A percentile compares a stretch with the other conserved stretches of the same genome.
These are phyloP conservation scores for Abelmoschus esculentus DNA, from an alignment of 345 rosid genomes.

Conservation along the genomic window DNA sequence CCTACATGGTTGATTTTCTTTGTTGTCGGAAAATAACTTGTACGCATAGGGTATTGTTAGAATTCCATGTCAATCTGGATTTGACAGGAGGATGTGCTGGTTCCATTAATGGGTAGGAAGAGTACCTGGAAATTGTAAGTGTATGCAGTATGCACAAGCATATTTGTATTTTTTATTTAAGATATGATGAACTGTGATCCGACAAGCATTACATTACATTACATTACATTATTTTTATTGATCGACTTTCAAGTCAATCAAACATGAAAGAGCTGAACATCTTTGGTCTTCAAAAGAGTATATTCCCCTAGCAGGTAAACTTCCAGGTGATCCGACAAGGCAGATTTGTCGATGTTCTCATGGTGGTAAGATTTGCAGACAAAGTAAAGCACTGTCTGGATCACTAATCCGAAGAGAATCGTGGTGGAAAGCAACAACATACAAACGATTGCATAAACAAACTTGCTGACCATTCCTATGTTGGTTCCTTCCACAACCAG, in stretches of 20 bases:
- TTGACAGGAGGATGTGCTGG: no score
- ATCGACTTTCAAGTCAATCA: constrained; percentile 1
- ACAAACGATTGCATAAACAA: constrained; percentile 23
- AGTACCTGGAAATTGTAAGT: no score
- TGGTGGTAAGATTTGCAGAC: constrained; percentile 57
- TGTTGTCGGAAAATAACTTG: no score
- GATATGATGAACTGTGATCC: no score
- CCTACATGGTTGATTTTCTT: no score
- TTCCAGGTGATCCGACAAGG: constrained; percentile 43
- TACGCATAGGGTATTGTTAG: no score
- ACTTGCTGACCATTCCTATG: constrained; percentile 14
- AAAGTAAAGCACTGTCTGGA: constrained; percentile 44
- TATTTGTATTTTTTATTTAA: no score
- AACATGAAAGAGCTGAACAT: constrained; percentile 31
- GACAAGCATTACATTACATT: no score
- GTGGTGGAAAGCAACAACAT: constrained; percentile 26
- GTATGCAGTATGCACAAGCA: no score
- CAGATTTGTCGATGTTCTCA: constrained; percentile 45
- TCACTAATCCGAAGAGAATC: constrained; percentile 29
- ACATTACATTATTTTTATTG: neutral
- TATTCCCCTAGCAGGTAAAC: constrained; percentile 44
- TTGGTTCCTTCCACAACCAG: constrained; percentile 26
- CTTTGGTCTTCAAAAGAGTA: constrained; percentile 40
- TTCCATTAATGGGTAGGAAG: no score
- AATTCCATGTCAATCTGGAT: no score